Percentiles rank a stretch among this genome's conserved stretches.
These are phyloP conservation scores for Agrocybe praecox DNA, from an alignment of 768 basidiomycete genomes.

Conservation along the genomic window DNA sequence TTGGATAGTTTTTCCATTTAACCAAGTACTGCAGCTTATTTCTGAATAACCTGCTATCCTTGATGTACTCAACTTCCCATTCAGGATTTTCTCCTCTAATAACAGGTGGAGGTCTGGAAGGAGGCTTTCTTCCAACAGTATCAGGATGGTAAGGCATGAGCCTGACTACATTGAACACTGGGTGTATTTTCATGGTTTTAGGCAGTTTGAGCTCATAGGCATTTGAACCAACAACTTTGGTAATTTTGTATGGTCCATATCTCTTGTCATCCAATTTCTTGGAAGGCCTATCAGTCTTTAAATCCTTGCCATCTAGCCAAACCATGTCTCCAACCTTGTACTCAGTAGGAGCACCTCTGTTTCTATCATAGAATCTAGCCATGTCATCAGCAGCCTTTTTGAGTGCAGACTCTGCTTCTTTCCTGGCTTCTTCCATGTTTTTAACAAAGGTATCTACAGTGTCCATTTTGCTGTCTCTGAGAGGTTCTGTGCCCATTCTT, in stretches of 20 bases:
- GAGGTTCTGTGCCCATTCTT: conserved; percentile 11
- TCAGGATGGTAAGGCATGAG: not conserved
- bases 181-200: not conserved
- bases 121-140: not conserved
- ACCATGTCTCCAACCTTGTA: conserved; percentile 17
- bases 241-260: not conserved
- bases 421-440: not conserved
- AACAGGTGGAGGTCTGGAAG: conserved; percentile 1
- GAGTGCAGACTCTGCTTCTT: conserved; percentile 3
- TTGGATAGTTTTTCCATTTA: conserved; percentile 6
- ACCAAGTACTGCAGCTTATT: conserved; percentile 12
- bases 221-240: not conserved
- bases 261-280: not conserved
- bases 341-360: not conserved
- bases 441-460: conserved; percentile 18
- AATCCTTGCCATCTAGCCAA: conserved; percentile 7
- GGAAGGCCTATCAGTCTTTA: conserved; percentile 6
- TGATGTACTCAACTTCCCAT: conserved; percentile 6
- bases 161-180: not conserved
- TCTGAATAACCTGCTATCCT: conserved; percentile 8
- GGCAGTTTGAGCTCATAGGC: not conserved
- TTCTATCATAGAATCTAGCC: no score
- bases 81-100: conserved; percentile 2
- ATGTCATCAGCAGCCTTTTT: no score
- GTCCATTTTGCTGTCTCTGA: conserved; percentile 12